Percentiles rank a stretch among this genome's conserved stretches.
phyloP scores from a whole-genome alignment of 2,329 filamentous ascomycete species.

The Lachnellula cervina region DNA sequence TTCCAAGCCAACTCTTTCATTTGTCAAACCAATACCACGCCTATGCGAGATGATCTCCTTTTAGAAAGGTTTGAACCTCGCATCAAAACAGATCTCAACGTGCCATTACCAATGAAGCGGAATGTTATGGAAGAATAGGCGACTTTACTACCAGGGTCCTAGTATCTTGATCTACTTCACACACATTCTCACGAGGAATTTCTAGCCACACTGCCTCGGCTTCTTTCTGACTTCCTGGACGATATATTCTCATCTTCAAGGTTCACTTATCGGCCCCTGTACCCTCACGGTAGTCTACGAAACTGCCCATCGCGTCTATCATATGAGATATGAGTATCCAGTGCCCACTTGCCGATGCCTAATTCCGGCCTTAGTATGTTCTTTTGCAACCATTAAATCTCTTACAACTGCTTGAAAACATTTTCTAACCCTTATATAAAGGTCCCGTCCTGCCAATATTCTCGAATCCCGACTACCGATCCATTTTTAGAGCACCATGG shows the following conservation, averaged over 20 bases:
- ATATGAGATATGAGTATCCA: too few species aligned
- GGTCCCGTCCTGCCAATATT: background rate
- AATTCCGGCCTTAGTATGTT: background rate
- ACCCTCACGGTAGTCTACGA: too few species aligned
- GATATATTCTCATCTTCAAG: too few species aligned
- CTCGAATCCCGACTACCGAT: background rate
- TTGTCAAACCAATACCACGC: background rate
- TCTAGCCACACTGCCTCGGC: too few species aligned
- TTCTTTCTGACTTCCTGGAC: too few species aligned
- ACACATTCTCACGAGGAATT: background rate
- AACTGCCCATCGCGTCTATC: too few species aligned
- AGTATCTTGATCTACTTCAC: background rate
- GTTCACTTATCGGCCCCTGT: too few species aligned
- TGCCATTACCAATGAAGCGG: background rate
- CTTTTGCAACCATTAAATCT: background rate
- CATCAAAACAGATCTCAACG: background rate
- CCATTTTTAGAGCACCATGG: background rate
- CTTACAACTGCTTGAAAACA: background rate
- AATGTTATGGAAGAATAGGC: background rate
- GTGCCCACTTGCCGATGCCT: too few species aligned
- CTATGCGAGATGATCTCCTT: background rate
- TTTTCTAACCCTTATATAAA: background rate
- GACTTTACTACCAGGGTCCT: background rate
- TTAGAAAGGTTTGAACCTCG: background rate
- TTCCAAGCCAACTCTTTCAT: background rate